These are phyloP conservation scores for Cochlearia excelsa DNA, from an alignment of 345 rosid genomes.

Conservation along the genomic window DNA sequence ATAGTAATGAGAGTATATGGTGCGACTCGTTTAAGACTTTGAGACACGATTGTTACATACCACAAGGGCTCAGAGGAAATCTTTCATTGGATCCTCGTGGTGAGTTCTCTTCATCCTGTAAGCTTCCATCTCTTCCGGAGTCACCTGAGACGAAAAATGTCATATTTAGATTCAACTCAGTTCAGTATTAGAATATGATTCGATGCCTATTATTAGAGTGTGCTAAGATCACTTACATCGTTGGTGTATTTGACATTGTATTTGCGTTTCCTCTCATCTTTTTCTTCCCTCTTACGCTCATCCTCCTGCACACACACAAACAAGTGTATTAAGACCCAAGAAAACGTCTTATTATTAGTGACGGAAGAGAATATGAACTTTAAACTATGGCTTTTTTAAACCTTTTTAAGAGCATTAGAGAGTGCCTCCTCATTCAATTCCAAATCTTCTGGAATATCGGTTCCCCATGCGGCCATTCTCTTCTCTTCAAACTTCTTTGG, in stretches of 20 bases:
- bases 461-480: slow-evolving; percentile 76
- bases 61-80: slow-evolving; percentile 8
- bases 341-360: neutral
- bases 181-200: neutral
- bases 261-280: slow-evolving; percentile 63
- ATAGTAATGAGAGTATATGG: too few species aligned
- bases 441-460: slow-evolving; percentile 59
- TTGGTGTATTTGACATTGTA: slow-evolving; percentile 54
- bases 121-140: slow-evolving; percentile 76
- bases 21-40: too few species aligned
- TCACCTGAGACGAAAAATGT: slow-evolving; percentile 41
- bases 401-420: slow-evolving; percentile 61
- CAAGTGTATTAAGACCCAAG: neutral
- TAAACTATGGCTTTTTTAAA: neutral
- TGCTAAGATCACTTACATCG: slow-evolving; percentile 38
- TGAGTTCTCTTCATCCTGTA: slow-evolving; percentile 69
- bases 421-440: slow-evolving; percentile 58
- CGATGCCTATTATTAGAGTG: neutral
- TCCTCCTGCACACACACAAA: slow-evolving; percentile 46
- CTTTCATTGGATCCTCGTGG: slow-evolving; percentile 67
- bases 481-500: slow-evolving; percentile 54
- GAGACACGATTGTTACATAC: too few species aligned
- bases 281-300: slow-evolving; percentile 48
- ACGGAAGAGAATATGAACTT: neutral
- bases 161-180: neutral